phyloP scores from a whole-genome alignment of 257 asterid genomes.

The Datura wrightii region DNA sequence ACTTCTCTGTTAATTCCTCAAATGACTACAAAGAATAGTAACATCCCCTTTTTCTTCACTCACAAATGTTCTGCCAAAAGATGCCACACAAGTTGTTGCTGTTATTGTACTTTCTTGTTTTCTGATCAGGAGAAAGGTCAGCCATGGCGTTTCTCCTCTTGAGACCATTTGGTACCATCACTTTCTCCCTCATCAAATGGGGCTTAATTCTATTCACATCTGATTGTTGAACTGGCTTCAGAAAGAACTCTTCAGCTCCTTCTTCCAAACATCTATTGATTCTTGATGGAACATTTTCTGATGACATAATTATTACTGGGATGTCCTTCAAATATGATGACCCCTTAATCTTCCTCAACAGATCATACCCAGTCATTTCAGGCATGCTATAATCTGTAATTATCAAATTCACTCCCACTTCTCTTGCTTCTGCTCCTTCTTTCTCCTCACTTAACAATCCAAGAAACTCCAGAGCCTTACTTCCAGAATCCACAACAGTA shows the following conservation, averaged over 20 bases:
- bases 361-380: slow-evolving; percentile 37
- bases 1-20: background rate
- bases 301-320: slow-evolving; percentile 74
- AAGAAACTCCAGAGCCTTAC: slow-evolving; percentile 63
- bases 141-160: slow-evolving; percentile 44
- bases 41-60: background rate
- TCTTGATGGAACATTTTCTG: slow-evolving; percentile 66
- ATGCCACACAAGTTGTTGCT: background rate
- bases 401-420: slow-evolving; percentile 34
- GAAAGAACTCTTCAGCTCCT: slow-evolving; percentile 39
- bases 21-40: background rate
- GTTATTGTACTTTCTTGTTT: slow-evolving; percentile 35
- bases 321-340: slow-evolving; percentile 52
- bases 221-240: slow-evolving; percentile 63
- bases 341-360: slow-evolving; percentile 38
- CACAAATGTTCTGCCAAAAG: slow-evolving; percentile 26
- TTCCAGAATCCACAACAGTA: slow-evolving; percentile 68
- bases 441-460: slow-evolving; percentile 47
- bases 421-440: slow-evolving; percentile 21
- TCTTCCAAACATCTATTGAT: slow-evolving; percentile 62
- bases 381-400: slow-evolving; percentile 39
- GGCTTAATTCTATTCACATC: slow-evolving; percentile 60
- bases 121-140: slow-evolving; percentile 45
- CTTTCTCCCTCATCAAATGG: slow-evolving; percentile 41
- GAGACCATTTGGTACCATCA: background rate